Evolutionary conservation across 306 rosid genomes (phyloP).

Genomic region (Corylus avellana): DNA sequence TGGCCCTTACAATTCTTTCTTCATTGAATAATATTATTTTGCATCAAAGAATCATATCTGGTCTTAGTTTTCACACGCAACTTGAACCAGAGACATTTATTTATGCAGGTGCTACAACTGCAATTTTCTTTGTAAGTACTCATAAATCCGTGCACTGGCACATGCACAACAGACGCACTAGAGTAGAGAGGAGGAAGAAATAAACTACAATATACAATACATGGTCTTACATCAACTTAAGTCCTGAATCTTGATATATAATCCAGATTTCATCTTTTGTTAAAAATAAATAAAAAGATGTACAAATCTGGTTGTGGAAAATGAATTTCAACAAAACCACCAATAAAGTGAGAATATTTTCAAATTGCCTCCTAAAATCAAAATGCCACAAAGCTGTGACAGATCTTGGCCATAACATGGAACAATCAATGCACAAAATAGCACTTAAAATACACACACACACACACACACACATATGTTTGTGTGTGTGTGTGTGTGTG

Average conservation of each 20-base stretch:
- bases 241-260: neutral
- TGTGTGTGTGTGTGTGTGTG: no score
- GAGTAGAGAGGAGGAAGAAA: neutral
- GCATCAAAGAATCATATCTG: neutral
- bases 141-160: neutral
- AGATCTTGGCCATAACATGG: neutral
- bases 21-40: neutral
- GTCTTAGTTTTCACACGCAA: constrained; percentile 13
- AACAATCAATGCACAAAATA: neutral
- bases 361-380: neutral
- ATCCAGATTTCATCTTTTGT: neutral
- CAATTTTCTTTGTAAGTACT: neutral
- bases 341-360: neutral
- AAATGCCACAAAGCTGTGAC: neutral
- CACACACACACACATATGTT: no score
- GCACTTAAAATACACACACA: neutral
- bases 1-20: neutral
- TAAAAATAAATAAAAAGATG: neutral
- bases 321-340: constrained; percentile 2
- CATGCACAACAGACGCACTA: neutral
- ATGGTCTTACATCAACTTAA: neutral
- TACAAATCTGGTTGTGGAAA: neutral
- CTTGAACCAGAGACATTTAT: constrained; percentile 17
- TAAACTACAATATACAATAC: neutral
- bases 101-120: neutral